Conservation (phyloP, 441 rosid genomes). For the Lepidium campestre region DNA sequence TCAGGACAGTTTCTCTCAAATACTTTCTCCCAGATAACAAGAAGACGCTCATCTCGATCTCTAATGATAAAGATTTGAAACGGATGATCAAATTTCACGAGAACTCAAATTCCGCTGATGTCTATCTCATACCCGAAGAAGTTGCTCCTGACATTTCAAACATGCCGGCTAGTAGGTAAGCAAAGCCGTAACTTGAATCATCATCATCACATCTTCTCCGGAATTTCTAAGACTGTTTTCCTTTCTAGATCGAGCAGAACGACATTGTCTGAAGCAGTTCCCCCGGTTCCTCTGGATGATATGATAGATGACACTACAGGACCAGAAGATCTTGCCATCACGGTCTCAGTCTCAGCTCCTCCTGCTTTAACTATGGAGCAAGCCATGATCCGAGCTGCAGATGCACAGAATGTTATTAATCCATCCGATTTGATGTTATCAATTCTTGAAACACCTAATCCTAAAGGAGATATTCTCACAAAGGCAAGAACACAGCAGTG, state of each 20-base stretch:
- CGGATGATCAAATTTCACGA: conserved; percentile 82
- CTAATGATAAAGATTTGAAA: conserved; percentile 80
- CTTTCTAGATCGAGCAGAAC: conserved; percentile 81
- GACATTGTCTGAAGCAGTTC: conserved; percentile 64
- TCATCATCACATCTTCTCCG: background rate
- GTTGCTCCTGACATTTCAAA: conserved; percentile 54
- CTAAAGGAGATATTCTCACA: conserved; percentile 44
- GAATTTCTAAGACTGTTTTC: background rate
- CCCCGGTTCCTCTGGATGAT: conserved; percentile 42
- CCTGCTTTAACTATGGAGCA: conserved; percentile 39
- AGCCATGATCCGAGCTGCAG: conserved; percentile 36
- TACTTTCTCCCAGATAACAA: conserved; percentile 85
- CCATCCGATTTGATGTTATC: conserved; percentile 49
- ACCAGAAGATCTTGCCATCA: conserved; percentile 29
- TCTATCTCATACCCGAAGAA: conserved; percentile 66
- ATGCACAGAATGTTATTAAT: conserved; percentile 32
- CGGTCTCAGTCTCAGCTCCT: conserved; percentile 28
- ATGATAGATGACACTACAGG: conserved; percentile 46
- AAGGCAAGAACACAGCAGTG: conserved; percentile 75
- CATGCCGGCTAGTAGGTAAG: conserved; percentile 82
- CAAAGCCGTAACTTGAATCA: background rate
- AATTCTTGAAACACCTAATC: conserved; percentile 39
- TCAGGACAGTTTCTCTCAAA: conserved; percentile 48
- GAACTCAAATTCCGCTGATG: conserved; percentile 46
- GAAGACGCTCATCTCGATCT: conserved; percentile 75